A percentile compares a stretch with the other conserved stretches of the same genome.
phyloP scores from a whole-genome alignment of 352 stramenopile species.

The Saprolegnia diclina region DNA sequence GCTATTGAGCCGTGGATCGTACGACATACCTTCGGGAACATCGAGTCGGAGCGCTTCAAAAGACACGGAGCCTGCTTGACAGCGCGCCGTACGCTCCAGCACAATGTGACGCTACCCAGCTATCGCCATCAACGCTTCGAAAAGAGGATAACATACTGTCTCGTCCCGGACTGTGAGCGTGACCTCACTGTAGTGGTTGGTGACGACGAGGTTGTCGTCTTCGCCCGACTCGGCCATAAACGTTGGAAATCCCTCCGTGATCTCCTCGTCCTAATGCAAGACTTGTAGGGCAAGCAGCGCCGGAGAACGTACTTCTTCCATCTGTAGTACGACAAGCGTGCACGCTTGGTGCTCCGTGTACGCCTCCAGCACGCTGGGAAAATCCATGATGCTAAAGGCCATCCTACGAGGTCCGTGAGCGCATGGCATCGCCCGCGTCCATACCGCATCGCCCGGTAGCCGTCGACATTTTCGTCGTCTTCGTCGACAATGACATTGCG shows the following conservation, averaged over 20 bases:
- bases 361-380: slow-evolving; percentile 58
- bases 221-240: slow-evolving; percentile 66
- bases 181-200: slow-evolving; percentile 61
- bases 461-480: slow-evolving; percentile 61
- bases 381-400: slow-evolving; percentile 45
- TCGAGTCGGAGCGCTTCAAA: slow-evolving; percentile 61
- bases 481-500: slow-evolving; percentile 64
- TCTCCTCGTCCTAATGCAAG: slow-evolving; percentile 43
- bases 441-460: slow-evolving; percentile 56
- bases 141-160: no score
- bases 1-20: no score
- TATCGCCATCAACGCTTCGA: slow-evolving; percentile 35
- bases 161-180: slow-evolving; percentile 36
- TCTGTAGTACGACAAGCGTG: slow-evolving; percentile 55
- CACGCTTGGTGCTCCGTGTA: slow-evolving; percentile 70
- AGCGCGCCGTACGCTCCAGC: slow-evolving; percentile 47
- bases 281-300: neutral
- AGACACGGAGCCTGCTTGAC: slow-evolving; percentile 42
- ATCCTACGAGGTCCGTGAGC: neutral
- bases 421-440: slow-evolving; percentile 30
- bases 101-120: slow-evolving; percentile 47
- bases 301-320: slow-evolving; percentile 44
- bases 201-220: slow-evolving; percentile 55
- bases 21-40: slow-evolving; percentile 58
- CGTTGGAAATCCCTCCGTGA: slow-evolving; percentile 47